Base-by-base conservation (phyloP, 2,329 filamentous ascomycete species). In the Paecilomyces niveus region DNA sequence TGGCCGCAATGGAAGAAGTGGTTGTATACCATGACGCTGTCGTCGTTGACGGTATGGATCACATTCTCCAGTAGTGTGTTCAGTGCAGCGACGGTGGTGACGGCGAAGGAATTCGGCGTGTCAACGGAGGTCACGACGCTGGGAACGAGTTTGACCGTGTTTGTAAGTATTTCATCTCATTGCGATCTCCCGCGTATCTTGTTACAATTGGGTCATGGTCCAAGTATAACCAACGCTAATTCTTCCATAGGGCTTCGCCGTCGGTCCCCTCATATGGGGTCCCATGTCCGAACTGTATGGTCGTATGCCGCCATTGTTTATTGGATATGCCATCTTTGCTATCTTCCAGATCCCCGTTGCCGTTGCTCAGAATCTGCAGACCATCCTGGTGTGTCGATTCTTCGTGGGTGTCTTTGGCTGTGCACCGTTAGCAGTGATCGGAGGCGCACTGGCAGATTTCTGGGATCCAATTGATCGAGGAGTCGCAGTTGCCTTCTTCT, bases 331-430 rank as follows among this genome's bases (percentile, higher is more conserved):
- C 11, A 59, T 76, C 18, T 82, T 83, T 58, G 74, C 75, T 1
- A 77, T 85, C 51, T 83, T 84, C 60, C 78, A 83, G 57, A 80
- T 85, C 54, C 79, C 81, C 0, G 78, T 83, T 11, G 82, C 79
- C 2, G 77, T 82, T 2, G 81, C 82, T 0, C 73, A 76, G 52
- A 83, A 85, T 62, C 55, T 84, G 0, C 62, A 81, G 33, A 84
- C 82, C 0, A 78, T 85, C 57, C 73, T 85, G 65, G 59, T 85
- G 11, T 79, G 74, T 57, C 78, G 83, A 0, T 85, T 85, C 64
- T 71, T 85, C 3, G 74, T 75, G 0, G 83, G 83, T 1, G 60
- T 80, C 4, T 83, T 83, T 63, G 83, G 78, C 3, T 78, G 76
- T 57, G 76, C 80, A 1, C 75, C 81, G 1, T 66, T 84, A 6